Base-by-base conservation (phyloP, 768 basidiomycete species). In the Amanita polypyramis region DNA sequence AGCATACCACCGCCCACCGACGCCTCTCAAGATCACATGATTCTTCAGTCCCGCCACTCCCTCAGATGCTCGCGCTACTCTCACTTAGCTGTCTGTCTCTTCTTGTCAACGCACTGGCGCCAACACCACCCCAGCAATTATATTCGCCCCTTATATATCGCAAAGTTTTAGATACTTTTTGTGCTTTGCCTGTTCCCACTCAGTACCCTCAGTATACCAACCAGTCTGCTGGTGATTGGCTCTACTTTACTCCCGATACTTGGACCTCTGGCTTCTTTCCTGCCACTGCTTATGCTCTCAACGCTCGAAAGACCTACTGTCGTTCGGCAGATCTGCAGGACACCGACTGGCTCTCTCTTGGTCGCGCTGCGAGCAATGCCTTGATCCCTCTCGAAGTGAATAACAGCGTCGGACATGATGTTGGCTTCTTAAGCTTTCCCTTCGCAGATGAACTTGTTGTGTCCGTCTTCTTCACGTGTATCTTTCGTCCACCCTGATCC, bases 221-320 rank as follows among this genome's bases (percentile, higher is more conserved):
- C 48, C 60, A 56, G 15, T 52, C 51, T 19, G 56, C 52, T 0
- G 81, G 81, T 0, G 55, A 60, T 2, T 85, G 81, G 82, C 59
- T 65, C 5, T 71, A 65, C 52, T 77, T 80, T 61, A 38, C 50
- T 4, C 70, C 79, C 0, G 70, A 81, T 53, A 74, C 73, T 2
- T 84, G 82, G 81, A 80, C 80, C 0, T 74, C 78, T 1, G 81
- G 80, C 0, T 84, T 85, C 67, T 78, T 84, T 59, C 79, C 81
- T 1, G 69, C 70, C 8, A 74, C 74, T 2, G 62, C 72, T 21
- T 85, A 85, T 53, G 79, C 74, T 10, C 62, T 85, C 45, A 70
- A 80, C 56, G 68, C 70, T 35, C 70, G 83, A 19, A 65, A 70
- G 46, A 54, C 55, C 21, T 62, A 80, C 3, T 84, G 82, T 54